These are phyloP conservation scores for Exsudoporus floridanus DNA, from an alignment of 1,284 basidiomycete genomes.

Conservation along the genomic window DNA sequence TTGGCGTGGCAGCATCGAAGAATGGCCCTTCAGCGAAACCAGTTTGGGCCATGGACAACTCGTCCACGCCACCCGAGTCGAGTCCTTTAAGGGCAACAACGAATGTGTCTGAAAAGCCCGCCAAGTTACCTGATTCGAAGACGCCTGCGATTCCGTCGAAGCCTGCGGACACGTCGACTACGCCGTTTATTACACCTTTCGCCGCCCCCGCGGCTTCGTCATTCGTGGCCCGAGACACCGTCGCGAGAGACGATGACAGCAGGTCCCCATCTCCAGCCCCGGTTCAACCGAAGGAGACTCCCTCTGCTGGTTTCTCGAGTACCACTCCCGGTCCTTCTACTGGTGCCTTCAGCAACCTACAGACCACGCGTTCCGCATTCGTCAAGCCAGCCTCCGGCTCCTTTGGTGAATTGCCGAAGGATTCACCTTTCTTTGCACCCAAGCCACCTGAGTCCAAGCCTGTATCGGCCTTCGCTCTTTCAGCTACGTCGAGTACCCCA, in stretches of 20 bases:
- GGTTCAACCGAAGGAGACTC: conserved; percentile 2
- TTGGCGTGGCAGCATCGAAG: conserved; percentile 20
- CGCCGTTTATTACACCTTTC: neutral
- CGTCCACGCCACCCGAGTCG: conserved; percentile 10
- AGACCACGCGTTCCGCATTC: conserved; percentile 38
- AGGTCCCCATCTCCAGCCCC: conserved; percentile 31
- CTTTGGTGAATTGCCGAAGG: conserved; percentile 33
- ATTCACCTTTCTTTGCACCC: conserved; percentile 57
- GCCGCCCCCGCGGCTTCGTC: conserved; percentile 1
- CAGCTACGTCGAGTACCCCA: conserved; percentile 27
- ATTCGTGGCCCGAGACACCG: conserved; percentile 15
- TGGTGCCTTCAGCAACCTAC: conserved; percentile 40
- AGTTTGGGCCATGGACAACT: conserved; percentile 17
- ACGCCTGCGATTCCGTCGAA: conserved; percentile 4
- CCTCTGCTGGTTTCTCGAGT: conserved; percentile 20
- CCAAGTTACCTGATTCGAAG: conserved; percentile 8
- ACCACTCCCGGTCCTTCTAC: conserved; percentile 23
- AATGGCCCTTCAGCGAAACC: conserved; percentile 20
- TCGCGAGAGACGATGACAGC: conserved; percentile 21
- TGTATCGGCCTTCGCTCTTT: conserved; percentile 39
- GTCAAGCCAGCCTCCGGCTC: conserved; percentile 42
- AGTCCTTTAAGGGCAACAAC: conserved; percentile 1
- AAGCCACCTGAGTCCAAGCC: conserved; percentile 35
- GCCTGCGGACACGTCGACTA: neutral
- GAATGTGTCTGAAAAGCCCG: conserved; percentile 2